Evolutionary conservation across 495 filamentous ascomycete species (phyloP), one percentile per base, ranked within the genome.

Genomic region (Cercophora newfieldiana): DNA sequence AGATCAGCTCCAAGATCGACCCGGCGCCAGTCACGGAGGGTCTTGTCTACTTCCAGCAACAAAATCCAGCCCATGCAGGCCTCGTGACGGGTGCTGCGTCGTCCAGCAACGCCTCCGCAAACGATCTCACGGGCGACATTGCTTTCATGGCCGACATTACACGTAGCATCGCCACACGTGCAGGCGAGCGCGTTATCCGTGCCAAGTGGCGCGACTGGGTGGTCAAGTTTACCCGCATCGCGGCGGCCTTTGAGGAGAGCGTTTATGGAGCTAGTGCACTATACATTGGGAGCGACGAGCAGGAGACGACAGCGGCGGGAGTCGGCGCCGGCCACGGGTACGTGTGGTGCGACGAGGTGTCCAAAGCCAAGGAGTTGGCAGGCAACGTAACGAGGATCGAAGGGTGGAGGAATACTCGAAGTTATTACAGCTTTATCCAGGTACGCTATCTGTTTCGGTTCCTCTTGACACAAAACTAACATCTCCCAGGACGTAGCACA

Each of bases 341-440:
- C 72, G 94, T 99, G 7, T 99, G 96, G 96, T 77, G 87, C 7
- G 91, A 96, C 74, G 92, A 97, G 55, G 75, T 78, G 10, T 81
- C 88, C n/a, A 92, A 91, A 75, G 86, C 89, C 68, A 87, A 87
- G 57, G 96, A 98, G 77, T 83, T 99, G 25, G 88, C 91, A 7
- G 94, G 91, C 1, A 96, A 94, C 29, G 92, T 96, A 31, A 90
- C 89, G 61, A 82, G 95, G 49, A 96, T 99, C 51, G 96, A 98
- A 74, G 95, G 93, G 47, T 99, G 95, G 95, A 85, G 96, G 61
- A 93, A 90, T 60, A 98, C 95, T 1, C 84, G 95, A 66, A 96
- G 91, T 68, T 99, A 98, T 72, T 97, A 96, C 77, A 91, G 89
- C 49, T 97, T 92, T 75, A 94, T 97, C 67, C 92, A 96, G 79